A percentile compares a stretch with the other conserved stretches of the same genome.
Conservation (phyloP, 805 yeast genomes). For the Candida odintsovae region DNA sequence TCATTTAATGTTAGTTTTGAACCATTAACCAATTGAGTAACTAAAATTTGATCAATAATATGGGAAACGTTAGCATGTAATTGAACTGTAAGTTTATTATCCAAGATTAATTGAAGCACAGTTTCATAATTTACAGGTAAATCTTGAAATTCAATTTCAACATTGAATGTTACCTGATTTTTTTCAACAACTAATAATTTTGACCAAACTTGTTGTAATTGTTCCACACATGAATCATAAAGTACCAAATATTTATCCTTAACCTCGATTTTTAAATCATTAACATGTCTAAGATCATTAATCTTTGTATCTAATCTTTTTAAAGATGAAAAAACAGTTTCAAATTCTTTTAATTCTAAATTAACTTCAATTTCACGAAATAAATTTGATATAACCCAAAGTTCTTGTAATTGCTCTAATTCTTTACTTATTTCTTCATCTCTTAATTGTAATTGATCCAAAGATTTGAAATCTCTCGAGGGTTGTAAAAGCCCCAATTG, state of each 20-base stretch:
- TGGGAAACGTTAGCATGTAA: conserved; percentile 11
- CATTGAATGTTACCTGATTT: conserved; percentile 9
- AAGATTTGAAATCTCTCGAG: conserved; percentile 8
- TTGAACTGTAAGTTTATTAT: conserved; percentile 4
- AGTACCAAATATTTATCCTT: conserved; percentile 4
- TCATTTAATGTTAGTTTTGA: conserved; percentile 3
- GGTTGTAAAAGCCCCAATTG: background rate
- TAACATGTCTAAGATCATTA: conserved; percentile 1
- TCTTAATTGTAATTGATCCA: conserved; percentile 15
- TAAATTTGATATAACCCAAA: conserved; percentile 20
- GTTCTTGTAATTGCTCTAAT: conserved; percentile 15
- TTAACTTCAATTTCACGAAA: conserved; percentile 21
- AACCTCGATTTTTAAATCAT: background rate
- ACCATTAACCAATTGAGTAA: conserved; percentile 8
- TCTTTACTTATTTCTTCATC: conserved; percentile 15
- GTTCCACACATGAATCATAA: conserved; percentile 2
- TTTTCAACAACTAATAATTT: conserved; percentile 7
- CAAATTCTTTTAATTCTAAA: conserved; percentile 20
- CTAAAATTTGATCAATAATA: conserved; percentile 11
- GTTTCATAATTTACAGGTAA: conserved; percentile 9
- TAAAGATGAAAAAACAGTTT: conserved; percentile 17
- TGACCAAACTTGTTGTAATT: conserved; percentile 12
- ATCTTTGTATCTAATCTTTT: conserved; percentile 13
- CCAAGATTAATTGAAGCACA: conserved; percentile 7
- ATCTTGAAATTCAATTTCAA: conserved; percentile 17